phyloP scores from a whole-genome alignment of 2,329 filamentous ascomycete species.

The Hypomyces perniciosus region DNA sequence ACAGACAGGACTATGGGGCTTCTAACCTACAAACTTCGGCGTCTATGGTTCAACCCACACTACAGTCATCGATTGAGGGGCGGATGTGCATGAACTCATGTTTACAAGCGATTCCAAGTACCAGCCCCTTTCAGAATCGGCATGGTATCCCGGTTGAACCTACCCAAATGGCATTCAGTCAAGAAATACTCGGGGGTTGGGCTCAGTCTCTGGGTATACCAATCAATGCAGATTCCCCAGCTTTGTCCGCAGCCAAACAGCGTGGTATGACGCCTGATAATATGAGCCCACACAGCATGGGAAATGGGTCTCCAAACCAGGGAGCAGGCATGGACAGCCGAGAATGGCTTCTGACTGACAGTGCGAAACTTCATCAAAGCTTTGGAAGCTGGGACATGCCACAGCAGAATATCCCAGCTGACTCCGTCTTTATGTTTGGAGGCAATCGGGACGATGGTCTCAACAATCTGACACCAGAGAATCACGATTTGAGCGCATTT shows the following conservation, averaged over 20 bases:
- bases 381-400: conserved; percentile 48
- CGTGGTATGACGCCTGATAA: conserved; percentile 12
- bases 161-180: conserved; percentile 17
- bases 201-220: conserved; percentile 5
- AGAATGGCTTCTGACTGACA: conserved; percentile 53
- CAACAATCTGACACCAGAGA: conserved; percentile 8
- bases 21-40: conserved; percentile 28
- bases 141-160: conserved; percentile 14
- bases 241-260: not conserved
- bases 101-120: conserved; percentile 5
- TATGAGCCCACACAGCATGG: conserved; percentile 16
- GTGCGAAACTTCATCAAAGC: conserved; percentile 52
- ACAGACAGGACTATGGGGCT: conserved; percentile 29
- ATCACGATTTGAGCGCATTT: conserved; percentile 22
- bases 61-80: conserved; percentile 12
- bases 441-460: conserved; percentile 15
- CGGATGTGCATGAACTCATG: conserved; percentile 12
- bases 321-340: conserved; percentile 41
- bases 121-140: not conserved
- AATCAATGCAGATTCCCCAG: not conserved
- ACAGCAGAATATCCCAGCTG: conserved; percentile 18
- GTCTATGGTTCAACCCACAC: conserved; percentile 16
- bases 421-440: conserved; percentile 26
- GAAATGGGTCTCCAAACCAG: conserved; percentile 13
- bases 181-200: conserved; percentile 24